Evolutionary conservation across 2,329 filamentous ascomycete genomes (phyloP).

Genomic region (Aspergillus eucalypticola): DNA sequence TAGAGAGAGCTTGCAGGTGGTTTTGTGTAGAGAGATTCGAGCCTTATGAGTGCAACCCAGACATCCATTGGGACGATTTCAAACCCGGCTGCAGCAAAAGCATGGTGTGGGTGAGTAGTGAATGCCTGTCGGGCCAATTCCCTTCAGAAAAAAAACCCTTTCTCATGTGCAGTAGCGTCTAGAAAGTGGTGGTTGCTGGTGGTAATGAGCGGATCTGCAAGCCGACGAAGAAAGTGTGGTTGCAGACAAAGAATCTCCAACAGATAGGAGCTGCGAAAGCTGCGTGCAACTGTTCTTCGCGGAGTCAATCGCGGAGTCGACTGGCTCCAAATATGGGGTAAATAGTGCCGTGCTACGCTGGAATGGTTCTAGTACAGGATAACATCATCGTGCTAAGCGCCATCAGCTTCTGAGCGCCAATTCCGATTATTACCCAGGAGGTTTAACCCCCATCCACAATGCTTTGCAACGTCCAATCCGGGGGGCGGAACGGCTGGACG

Average conservation of each 20-base stretch:
- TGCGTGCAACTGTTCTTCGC: neutral
- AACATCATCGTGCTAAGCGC: neutral
- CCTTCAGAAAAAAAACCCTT: neutral
- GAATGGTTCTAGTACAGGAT: neutral
- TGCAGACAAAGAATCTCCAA: conserved; percentile 4
- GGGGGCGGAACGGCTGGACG: conserved; percentile 6
- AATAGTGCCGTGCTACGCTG: neutral
- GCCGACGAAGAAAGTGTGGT: neutral
- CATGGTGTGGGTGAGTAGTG: neutral
- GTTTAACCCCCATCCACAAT: neutral
- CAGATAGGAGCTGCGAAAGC: neutral
- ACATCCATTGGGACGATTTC: neutral
- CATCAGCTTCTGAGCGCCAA: neutral
- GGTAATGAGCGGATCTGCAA: conserved; percentile 1
- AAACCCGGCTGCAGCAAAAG: neutral
- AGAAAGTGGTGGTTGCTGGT: neutral
- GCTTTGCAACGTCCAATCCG: conserved; percentile 9
- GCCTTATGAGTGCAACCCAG: neutral
- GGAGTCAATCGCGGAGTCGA: neutral
- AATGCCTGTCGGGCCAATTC: neutral
- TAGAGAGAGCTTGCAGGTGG: neutral
- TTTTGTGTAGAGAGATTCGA: neutral
- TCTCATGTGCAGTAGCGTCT: neutral
- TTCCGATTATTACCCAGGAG: conserved; percentile 1
- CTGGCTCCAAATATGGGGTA: neutral